Percentiles rank a stretch among this genome's conserved stretches.
phyloP scores from a whole-genome alignment of 2,329 filamentous ascomycete genomes.

The Orbilia ellipsospora region DNA sequence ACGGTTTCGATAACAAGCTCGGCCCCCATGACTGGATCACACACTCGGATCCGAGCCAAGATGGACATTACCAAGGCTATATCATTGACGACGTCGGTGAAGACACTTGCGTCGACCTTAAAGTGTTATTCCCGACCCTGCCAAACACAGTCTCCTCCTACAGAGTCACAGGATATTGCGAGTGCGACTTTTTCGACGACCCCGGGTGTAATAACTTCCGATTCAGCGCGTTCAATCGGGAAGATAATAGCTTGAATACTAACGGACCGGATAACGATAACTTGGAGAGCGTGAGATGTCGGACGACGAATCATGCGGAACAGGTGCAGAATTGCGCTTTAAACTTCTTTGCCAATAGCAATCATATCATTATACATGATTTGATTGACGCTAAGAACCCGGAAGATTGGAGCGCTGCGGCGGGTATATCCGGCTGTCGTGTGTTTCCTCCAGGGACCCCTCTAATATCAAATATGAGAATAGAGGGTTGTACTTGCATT shows the following conservation, averaged over 20 bases:
- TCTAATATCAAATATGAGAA: not conserved
- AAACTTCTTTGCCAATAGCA: not conserved
- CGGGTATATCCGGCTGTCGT: slow-evolving; percentile 12
- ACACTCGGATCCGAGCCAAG: too few species aligned
- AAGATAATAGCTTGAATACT: slow-evolving; percentile 2
- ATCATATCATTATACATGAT: not conserved
- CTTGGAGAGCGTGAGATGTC: slow-evolving; percentile 26
- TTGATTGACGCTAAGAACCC: not conserved
- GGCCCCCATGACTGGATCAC: not conserved
- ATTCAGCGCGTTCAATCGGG: slow-evolving; percentile 34
- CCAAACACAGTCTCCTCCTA: not conserved
- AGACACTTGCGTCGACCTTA: not conserved
- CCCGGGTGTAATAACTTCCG: not conserved
- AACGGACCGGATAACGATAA: slow-evolving; percentile 19
- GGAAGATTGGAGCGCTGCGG: not conserved
- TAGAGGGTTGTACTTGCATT: slow-evolving; percentile 24
- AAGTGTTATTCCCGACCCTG: not conserved
- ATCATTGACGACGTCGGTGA: not conserved
- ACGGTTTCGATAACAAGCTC: not conserved
- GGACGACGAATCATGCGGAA: not conserved
- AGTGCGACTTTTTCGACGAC: slow-evolving; percentile 33
- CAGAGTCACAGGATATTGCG: slow-evolving; percentile 24
- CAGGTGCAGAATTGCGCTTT: not conserved
- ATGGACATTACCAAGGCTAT: not conserved
- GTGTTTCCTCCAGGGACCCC: slow-evolving; percentile 1